A percentile compares a stretch with the other conserved stretches of the same genome.
Evolutionary conservation across 306 rosid genomes (phyloP).

Genomic region (Luffa aegyptiaca): DNA sequence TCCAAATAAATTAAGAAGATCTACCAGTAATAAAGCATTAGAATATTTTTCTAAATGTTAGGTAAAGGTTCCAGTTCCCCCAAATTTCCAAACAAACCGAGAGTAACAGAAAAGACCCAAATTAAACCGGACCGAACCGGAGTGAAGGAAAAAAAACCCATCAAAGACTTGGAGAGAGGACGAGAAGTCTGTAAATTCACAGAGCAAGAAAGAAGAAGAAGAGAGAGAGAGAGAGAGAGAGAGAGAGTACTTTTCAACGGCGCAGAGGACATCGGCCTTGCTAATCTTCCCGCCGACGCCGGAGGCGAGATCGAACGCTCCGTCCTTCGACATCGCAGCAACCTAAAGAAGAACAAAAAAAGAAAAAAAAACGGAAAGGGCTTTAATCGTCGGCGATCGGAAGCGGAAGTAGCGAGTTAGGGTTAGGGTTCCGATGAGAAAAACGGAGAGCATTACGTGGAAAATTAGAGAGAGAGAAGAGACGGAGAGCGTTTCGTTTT

Average conservation of each 20-base stretch:
- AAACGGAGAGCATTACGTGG: too few species aligned
- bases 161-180: neutral
- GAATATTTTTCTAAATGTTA: too few species aligned
- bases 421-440: too few species aligned
- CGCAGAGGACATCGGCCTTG: constrained; percentile 49
- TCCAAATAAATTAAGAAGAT: too few species aligned
- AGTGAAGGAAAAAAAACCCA: neutral
- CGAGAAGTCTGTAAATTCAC: neutral
- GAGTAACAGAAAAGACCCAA: neutral
- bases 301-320: constrained; percentile 70
- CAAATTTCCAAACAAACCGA: too few species aligned
- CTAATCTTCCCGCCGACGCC: constrained; percentile 79
- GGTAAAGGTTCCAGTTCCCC: too few species aligned
- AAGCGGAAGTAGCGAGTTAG: too few species aligned
- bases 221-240: neutral
- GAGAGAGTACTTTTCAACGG: constrained; percentile 49
- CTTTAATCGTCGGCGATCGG: neutral
- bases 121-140: neutral
- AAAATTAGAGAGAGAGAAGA: too few species aligned
- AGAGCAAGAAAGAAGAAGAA: neutral
- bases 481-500: too few species aligned
- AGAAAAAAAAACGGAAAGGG: too few species aligned
- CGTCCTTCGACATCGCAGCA: constrained; percentile 24
- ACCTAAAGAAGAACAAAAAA: neutral
- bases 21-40: too few species aligned